phyloP scores from a whole-genome alignment of 2,329 filamentous ascomycete species.

The Polychaeton citri region DNA sequence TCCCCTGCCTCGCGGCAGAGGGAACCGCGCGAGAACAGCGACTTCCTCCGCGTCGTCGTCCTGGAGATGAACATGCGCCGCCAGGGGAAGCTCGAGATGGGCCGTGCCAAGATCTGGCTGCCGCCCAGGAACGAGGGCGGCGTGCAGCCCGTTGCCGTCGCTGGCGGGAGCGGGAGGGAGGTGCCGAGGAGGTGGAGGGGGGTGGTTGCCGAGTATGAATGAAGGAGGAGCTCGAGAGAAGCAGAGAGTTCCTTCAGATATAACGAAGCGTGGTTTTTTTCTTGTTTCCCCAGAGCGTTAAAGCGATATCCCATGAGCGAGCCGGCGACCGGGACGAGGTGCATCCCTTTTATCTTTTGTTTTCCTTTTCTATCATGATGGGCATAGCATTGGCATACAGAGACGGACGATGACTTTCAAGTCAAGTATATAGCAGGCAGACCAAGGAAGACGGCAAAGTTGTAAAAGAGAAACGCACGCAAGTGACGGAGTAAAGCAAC shows the following conservation, averaged over 20 bases:
- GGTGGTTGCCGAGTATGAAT: not conserved
- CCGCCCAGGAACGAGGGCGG: slow-evolving; percentile 36
- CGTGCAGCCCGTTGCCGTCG: not conserved
- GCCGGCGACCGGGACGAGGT: not conserved
- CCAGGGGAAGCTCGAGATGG: slow-evolving; percentile 46
- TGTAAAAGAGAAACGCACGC: no score
- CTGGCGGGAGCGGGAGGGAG: not conserved
- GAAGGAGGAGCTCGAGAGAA: not conserved
- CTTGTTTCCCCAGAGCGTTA: no score
- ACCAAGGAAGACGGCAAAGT: no score
- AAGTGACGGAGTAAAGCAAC: no score
- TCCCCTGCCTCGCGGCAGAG: slow-evolving; percentile 37
- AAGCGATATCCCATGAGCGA: not conserved
- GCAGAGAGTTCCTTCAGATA: not conserved
- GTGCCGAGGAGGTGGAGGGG: slow-evolving; percentile 1
- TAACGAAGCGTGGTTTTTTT: not conserved
- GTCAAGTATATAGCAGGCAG: no score
- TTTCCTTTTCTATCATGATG: not conserved
- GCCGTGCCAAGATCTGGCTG: slow-evolving; percentile 46
- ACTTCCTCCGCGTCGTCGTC: slow-evolving; percentile 51
- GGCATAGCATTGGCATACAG: no score
- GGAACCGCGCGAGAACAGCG: slow-evolving; percentile 50
- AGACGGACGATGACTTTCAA: no score
- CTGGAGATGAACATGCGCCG: slow-evolving; percentile 57
- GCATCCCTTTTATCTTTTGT: not conserved